Evolutionary conservation across 352 stramenopile species (phyloP).

Genomic region (Blastocystis sp.): DNA sequence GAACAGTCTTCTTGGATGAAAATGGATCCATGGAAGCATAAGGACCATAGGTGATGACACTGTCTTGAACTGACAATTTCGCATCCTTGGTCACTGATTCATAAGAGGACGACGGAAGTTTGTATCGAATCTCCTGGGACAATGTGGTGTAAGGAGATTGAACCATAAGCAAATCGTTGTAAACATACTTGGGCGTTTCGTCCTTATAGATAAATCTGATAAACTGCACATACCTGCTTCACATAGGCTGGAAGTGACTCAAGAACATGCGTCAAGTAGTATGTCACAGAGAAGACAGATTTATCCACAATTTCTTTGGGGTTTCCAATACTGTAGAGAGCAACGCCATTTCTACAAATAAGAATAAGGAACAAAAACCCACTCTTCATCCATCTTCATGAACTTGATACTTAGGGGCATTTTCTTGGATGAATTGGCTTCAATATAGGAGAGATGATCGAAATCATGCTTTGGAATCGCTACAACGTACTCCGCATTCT

Average conservation of each 20-base stretch:
- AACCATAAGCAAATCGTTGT: background rate
- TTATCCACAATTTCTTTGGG: background rate
- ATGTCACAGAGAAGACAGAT: background rate
- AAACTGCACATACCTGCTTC: background rate
- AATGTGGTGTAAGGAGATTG: background rate
- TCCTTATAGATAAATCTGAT: background rate
- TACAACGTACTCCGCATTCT: background rate
- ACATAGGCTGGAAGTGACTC: background rate
- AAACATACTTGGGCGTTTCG: conserved; percentile 26
- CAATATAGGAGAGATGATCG: conserved; percentile 14
- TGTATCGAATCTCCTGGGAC: background rate
- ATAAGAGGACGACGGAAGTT: background rate
- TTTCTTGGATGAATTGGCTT: background rate
- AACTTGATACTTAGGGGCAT: background rate
- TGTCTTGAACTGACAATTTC: background rate
- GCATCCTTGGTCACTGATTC: background rate
- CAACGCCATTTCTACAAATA: background rate
- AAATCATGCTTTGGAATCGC: background rate
- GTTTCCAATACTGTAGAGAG: background rate
- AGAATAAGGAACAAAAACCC: background rate
- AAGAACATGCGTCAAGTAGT: conserved; percentile 33
- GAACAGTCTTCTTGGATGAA: background rate
- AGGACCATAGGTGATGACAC: background rate
- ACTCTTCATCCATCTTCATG: background rate
- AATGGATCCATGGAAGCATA: background rate